Conservation (phyloP, 768 basidiomycete species). For the Porphyrellus cyaneotinctus region DNA sequence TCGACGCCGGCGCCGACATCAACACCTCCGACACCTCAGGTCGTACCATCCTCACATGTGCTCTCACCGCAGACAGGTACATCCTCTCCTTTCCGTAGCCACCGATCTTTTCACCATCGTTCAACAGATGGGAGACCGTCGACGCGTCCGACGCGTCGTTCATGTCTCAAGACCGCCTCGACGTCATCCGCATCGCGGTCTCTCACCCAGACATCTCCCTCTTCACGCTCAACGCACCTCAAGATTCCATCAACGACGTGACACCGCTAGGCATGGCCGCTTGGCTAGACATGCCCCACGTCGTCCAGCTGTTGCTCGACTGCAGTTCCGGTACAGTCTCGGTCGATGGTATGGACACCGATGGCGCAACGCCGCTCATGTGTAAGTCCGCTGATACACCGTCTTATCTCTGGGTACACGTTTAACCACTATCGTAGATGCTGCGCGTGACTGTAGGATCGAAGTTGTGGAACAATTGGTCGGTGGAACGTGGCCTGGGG, state of each 20-base stretch:
- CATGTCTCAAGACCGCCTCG: conserved; percentile 53
- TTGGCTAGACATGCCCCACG: conserved; percentile 63
- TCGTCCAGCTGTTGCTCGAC: conserved; percentile 62
- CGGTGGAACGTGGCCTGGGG: conserved; percentile 24
- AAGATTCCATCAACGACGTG: conserved; percentile 64
- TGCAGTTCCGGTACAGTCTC: conserved; percentile 57
- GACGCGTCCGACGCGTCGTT: conserved; percentile 71
- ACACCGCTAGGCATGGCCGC: conserved; percentile 76
- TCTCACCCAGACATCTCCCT: conserved; percentile 58
- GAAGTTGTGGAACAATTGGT: conserved; percentile 68
- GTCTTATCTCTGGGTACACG: not conserved
- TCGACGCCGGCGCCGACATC: conserved; percentile 61
- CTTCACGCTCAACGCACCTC: conserved; percentile 70
- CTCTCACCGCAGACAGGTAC: conserved; percentile 69
- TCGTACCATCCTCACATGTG: conserved; percentile 62
- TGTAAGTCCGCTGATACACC: conserved; percentile 46
- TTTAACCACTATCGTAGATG: conserved; percentile 45
- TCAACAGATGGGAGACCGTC: conserved; percentile 58
- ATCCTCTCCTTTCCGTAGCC: conserved; percentile 14
- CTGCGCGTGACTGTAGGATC: conserved; percentile 66
- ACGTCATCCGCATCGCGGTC: conserved; percentile 53
- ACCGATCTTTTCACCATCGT: conserved; percentile 2
- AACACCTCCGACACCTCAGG: conserved; percentile 61
- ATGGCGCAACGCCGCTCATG: conserved; percentile 80
- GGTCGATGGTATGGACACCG: conserved; percentile 69